Evolutionary conservation across 352 stramenopile genomes (phyloP).

Genomic region (Albugo laibachii): DNA sequence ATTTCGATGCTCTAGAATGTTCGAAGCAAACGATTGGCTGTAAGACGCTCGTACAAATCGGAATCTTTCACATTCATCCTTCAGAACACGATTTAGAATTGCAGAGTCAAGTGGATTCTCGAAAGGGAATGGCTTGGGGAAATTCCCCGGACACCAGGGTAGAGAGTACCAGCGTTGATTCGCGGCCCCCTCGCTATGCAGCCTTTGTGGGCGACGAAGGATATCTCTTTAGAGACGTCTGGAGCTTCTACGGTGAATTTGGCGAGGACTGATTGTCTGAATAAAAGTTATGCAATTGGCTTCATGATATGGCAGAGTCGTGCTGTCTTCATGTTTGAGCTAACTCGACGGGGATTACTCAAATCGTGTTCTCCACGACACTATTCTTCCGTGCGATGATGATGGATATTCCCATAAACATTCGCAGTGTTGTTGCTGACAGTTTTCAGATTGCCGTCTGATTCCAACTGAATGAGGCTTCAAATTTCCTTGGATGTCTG

Average conservation of each 20-base stretch:
- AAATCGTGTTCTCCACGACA: constrained; percentile 85
- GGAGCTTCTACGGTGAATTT: constrained; percentile 22
- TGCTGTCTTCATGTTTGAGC: constrained; percentile 43
- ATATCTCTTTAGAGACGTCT: constrained; percentile 7
- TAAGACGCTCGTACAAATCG: no score
- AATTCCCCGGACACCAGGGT: constrained; percentile 81
- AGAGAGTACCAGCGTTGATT: constrained; percentile 70
- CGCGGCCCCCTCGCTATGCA: constrained; percentile 60
- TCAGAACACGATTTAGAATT: constrained; percentile 87
- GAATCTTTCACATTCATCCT: background rate
- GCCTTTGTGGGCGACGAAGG: constrained; percentile 12
- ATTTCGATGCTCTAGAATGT: no score
- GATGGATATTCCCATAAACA: constrained; percentile 67
- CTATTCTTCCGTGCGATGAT: constrained; percentile 35
- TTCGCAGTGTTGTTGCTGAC: constrained; percentile 17
- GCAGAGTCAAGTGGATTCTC: constrained; percentile 64
- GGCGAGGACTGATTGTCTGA: constrained; percentile 75
- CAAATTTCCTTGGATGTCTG: constrained; percentile 20
- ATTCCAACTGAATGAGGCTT: constrained; percentile 1
- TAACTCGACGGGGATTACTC: constrained; percentile 84
- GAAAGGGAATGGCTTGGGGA: constrained; percentile 47
- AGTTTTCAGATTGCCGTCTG: background rate
- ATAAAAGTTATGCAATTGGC: constrained; percentile 86
- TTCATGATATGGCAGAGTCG: constrained; percentile 32
- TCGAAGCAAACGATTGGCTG: no score